These are phyloP conservation scores for Blastobotrys robertii DNA, from an alignment of 805 yeast genomes.

Conservation along the genomic window DNA sequence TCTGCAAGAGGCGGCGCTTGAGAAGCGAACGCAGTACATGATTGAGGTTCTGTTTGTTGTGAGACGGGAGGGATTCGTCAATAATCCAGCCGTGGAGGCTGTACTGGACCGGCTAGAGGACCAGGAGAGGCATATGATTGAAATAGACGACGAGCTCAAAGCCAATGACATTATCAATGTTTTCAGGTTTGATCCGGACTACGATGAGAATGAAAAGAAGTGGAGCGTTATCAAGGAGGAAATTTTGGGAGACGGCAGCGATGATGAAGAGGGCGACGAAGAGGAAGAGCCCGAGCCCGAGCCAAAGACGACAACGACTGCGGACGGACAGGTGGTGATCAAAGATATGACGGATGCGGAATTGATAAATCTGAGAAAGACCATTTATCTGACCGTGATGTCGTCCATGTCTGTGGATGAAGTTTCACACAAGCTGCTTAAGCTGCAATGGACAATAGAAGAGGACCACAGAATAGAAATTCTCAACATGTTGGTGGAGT, in stretches of 20 bases:
- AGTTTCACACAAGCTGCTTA: constrained; percentile 76
- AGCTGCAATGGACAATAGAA: constrained; percentile 24
- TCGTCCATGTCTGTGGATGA: constrained; percentile 89
- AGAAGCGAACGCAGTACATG: constrained; percentile 34
- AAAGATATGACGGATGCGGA: constrained; percentile 63
- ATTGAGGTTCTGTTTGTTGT: constrained; percentile 44
- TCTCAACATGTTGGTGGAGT: constrained; percentile 64
- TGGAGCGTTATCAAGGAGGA: constrained; percentile 37
- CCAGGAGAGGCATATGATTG: constrained; percentile 43
- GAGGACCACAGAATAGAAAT: constrained; percentile 38
- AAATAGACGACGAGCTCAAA: constrained; percentile 42
- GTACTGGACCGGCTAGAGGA: constrained; percentile 54
- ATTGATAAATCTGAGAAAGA: constrained; percentile 56
- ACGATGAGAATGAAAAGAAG: constrained; percentile 38
- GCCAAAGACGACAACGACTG: constrained; percentile 1
- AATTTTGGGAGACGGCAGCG: constrained; percentile 33
- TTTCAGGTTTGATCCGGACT: constrained; percentile 44
- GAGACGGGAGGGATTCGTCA: constrained; percentile 37
- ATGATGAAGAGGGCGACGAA: constrained; percentile 11
- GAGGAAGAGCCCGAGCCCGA: constrained; percentile 16
- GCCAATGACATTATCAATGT: constrained; percentile 39
- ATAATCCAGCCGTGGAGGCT: constrained; percentile 32
- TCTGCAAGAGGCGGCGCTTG: constrained; percentile 45
- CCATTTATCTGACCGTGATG: constrained; percentile 73
- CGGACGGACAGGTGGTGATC: constrained; percentile 24